Evolutionary conservation across 768 basidiomycete genomes (phyloP), one percentile per base, ranked within the genome.

Genomic region (Auriculariales sp.): DNA sequence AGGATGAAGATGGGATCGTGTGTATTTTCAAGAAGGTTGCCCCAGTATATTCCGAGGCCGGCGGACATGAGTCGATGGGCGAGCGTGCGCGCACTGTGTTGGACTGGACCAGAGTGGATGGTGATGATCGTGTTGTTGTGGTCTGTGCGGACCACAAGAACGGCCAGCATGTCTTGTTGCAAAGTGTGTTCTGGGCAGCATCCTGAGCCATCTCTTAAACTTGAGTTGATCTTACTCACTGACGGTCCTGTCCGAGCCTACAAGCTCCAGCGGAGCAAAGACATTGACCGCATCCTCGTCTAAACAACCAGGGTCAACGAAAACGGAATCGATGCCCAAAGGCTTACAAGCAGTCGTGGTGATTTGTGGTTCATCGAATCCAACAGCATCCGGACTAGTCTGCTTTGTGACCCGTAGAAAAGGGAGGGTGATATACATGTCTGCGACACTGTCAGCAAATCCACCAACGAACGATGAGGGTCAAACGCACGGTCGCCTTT

Each of bases 1-100:
- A 79, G 64, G 4, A 79, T 55, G 49, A 78, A 77, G 0, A 76
- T 79, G 5, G 77, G 74, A 51, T 79, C 78, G 3, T 60, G 63
- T 46, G 47, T 59, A 44, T 54, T 58, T 0, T 9, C 32, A 14
- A 66, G 66, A 35, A 67, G 55, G 28, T 68, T 64, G 3, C 53
- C 55, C 66, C 66, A 68, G 39, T 67, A 67, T 7, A 66, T 62
- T 6, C 59, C 77, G 68, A 62, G 35, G 30, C 52, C 52, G 4
- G 49, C 52, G 17, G 50, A 30, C 24, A 25, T 45, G 5, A 53
- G 32, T 31, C 52, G 52, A 32, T 48, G n/a, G 14, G 49, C 39
- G 28, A 53, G n/a, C 10, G 25, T 27, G 15, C 14, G 19, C 3
- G 52, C 48, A 12, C 36, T 31, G 14, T 58, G 52, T 72, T 64